phyloP scores from a whole-genome alignment of 805 yeast species.

The Schwanniomyces polymorphus region DNA sequence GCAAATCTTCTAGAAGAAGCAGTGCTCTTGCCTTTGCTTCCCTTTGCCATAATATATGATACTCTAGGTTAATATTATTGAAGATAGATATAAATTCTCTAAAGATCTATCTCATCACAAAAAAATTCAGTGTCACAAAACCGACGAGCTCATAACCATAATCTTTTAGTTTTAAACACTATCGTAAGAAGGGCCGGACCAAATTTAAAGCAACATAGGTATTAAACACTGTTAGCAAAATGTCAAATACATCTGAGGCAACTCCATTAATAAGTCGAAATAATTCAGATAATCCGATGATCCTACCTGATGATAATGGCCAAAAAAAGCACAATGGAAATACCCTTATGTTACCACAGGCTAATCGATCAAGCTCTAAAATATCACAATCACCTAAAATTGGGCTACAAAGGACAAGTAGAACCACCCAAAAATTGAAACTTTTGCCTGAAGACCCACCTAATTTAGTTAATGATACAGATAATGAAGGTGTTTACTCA shows the following conservation, averaged over 20 bases:
- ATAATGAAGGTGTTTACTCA: constrained; percentile 63
- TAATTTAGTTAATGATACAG: constrained; percentile 22
- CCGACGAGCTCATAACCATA: neutral
- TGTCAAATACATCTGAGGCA: neutral
- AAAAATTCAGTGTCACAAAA: constrained; percentile 1
- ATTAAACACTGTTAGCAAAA: neutral
- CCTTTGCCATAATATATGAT: constrained; percentile 7
- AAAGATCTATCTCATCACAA: constrained; percentile 1
- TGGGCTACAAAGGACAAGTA: constrained; percentile 73
- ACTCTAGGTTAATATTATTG: neutral
- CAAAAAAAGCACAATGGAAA: neutral
- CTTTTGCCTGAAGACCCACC: constrained; percentile 53
- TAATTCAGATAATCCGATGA: constrained; percentile 9
- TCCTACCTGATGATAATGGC: constrained; percentile 5
- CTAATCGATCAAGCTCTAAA: constrained; percentile 24
- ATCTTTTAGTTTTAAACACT: too few relatives aligned
- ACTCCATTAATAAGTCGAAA: constrained; percentile 13
- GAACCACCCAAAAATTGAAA: constrained; percentile 73
- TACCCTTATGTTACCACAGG: constrained; percentile 11
- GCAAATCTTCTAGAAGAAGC: constrained; percentile 57
- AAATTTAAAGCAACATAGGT: too few relatives aligned
- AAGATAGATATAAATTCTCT: neutral
- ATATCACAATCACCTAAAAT: constrained; percentile 45
- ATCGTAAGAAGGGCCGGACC: neutral
- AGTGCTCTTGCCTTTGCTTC: constrained; percentile 39